Conservation (phyloP, 306 rosid species). For the apple (Malus domestica) region ASM211411v1 NC_041796.1:17372001-17372500, state of each 20-base stretch:
- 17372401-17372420: not conserved
- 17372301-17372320: not conserved
- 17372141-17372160: constrained; percentile 41
- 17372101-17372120: too few species aligned
- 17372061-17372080: too few species aligned
- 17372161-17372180: constrained; percentile 54
- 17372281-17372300: not conserved
- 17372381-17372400: not conserved
- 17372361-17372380: not conserved
- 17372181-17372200: constrained; percentile 55
- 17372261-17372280: not conserved
- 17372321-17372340: constrained; percentile 11
- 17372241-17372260: constrained; percentile 78
- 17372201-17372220: constrained; percentile 81
- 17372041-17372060: too few species aligned
- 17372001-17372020: too few species aligned
- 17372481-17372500: not conserved
- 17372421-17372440: not conserved
- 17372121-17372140: constrained; percentile 8
- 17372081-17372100: too few species aligned
- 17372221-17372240: constrained; percentile 90
- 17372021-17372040: too few species aligned
- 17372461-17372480: constrained; percentile 30
- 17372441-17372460: not conserved
- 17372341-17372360: constrained; percentile 13